Base-by-base conservation (phyloP, 169 alveolate species). In the Theileria annulata region DNA sequence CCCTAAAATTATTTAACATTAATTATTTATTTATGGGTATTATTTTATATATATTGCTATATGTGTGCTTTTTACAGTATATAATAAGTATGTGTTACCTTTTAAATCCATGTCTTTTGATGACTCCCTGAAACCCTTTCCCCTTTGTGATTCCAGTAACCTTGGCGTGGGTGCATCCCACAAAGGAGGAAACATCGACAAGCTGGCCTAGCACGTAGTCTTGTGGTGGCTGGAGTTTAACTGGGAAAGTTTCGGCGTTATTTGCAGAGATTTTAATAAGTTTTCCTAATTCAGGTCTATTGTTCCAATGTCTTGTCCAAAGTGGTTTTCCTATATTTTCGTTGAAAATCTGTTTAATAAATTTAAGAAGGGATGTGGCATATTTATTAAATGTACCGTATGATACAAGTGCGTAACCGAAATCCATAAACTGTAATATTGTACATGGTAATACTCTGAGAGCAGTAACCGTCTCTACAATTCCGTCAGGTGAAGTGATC, bases 91-190 rank as follows among this genome's bases (percentile, higher is more conserved):
- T 92, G 51, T 42, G 51, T 23, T 37, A 62, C 71, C 96, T 80
- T 37, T 82, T 63, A 76, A 96, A 96, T 64, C 98, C 97, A 94
- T 96, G 94, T 86, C 98, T 93, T 75, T 95, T 94, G 30, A 96
- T 92, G 15, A 86, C 92, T 27, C 98, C 98, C 70, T 90, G 85
- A 76, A 94, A 95, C 12, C 99, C 99, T 79, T 96, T 96, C 62
- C 98, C 98, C 77, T 92, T 94, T 8, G 97, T 86, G 23, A 86
- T 73, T 28, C 97, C 98, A 27, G 92, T 71, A 3, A 96, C 96
- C 88, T 93, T 97, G 33, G 96, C 97, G 64, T 81, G 93, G 80
- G 93, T 87, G 59, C 92, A 91, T 79, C 87, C 94, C 63, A 59
- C 95, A 90, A 80, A 94, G 73, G 77, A 80, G 35, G 94, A 94